A percentile compares a stretch with the other conserved stretches of the same genome.
phyloP scores from a whole-genome alignment of 2,329 filamentous ascomycete species.

The Colletotrichum lindemuthianum region DNA sequence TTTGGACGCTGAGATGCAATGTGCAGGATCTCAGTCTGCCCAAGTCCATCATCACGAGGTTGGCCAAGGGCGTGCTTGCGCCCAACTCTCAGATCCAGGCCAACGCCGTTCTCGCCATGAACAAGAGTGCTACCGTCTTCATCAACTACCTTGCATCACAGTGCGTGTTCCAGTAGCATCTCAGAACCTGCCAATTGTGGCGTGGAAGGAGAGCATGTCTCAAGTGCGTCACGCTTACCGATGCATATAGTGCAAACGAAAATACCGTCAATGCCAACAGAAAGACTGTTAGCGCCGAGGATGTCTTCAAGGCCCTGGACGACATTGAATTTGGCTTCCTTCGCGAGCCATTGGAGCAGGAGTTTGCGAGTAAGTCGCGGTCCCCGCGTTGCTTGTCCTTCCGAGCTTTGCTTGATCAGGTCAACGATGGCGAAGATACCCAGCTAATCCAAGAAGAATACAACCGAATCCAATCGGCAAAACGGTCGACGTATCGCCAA shows the following conservation, averaged over 20 bases:
- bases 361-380: slow-evolving; percentile 73
- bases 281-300: slow-evolving; percentile 80
- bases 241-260: slow-evolving; percentile 73
- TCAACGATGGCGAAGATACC: neutral
- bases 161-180: slow-evolving; percentile 59
- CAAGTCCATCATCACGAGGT: slow-evolving; percentile 81
- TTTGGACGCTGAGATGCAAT: neutral
- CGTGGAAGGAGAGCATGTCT: neutral
- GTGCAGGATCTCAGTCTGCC: slow-evolving; percentile 78
- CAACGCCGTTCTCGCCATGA: slow-evolving; percentile 82
- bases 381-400: slow-evolving; percentile 1
- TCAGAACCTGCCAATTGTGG: neutral
- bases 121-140: slow-evolving; percentile 85
- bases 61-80: slow-evolving; percentile 83
- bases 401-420: neutral
- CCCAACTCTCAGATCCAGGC: slow-evolving; percentile 86
- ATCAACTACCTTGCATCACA: slow-evolving; percentile 81
- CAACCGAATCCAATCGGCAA: slow-evolving; percentile 77
- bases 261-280: slow-evolving; percentile 73
- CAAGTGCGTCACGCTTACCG: neutral
- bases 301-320: slow-evolving; percentile 82
- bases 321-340: slow-evolving; percentile 82
- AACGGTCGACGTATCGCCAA: slow-evolving; percentile 77
- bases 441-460: slow-evolving; percentile 62
- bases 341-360: slow-evolving; percentile 73